These are phyloP conservation scores for Urostyla sp. DNA, from an alignment of 73 alveolate genomes.

Conservation along the genomic window DNA sequence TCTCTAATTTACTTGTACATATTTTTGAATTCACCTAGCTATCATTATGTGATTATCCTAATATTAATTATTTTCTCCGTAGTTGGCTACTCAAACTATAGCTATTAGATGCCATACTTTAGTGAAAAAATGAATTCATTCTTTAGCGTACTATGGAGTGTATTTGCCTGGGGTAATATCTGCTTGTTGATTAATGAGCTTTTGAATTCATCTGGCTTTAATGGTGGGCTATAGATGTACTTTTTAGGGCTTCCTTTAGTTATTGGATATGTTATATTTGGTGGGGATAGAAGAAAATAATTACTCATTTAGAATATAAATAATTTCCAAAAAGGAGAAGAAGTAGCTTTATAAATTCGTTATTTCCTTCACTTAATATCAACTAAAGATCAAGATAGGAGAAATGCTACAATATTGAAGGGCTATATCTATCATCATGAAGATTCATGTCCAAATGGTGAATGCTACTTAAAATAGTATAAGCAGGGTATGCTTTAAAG, in stretches of 20 bases:
- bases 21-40: not conserved
- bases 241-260: constrained; percentile 87
- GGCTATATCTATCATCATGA: constrained; percentile 93
- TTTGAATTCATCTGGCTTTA: constrained; percentile 77
- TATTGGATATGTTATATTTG: constrained; percentile 71
- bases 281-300: constrained; percentile 78
- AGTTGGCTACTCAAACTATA: constrained; percentile 26
- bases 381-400: constrained; percentile 72
- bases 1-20: constrained; percentile 15
- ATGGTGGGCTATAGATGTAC: constrained; percentile 85
- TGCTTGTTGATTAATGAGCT: constrained; percentile 74
- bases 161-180: constrained; percentile 66
- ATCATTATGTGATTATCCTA: constrained; percentile 4
- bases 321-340: constrained; percentile 89
- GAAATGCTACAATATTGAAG: constrained; percentile 83
- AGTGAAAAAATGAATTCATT: constrained; percentile 37
- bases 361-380: constrained; percentile 80
- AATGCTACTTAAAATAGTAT: constrained; percentile 82
- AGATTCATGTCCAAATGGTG: constrained; percentile 87
- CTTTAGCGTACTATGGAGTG: constrained; percentile 42
- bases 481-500: constrained; percentile 6
- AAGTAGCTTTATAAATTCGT: constrained; percentile 81
- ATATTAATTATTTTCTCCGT: constrained; percentile 4
- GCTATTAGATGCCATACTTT: constrained; percentile 43
- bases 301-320: constrained; percentile 78